These are phyloP conservation scores for Physaria fendleri DNA, from an alignment of 345 rosid species.

Conservation along the genomic window DNA sequence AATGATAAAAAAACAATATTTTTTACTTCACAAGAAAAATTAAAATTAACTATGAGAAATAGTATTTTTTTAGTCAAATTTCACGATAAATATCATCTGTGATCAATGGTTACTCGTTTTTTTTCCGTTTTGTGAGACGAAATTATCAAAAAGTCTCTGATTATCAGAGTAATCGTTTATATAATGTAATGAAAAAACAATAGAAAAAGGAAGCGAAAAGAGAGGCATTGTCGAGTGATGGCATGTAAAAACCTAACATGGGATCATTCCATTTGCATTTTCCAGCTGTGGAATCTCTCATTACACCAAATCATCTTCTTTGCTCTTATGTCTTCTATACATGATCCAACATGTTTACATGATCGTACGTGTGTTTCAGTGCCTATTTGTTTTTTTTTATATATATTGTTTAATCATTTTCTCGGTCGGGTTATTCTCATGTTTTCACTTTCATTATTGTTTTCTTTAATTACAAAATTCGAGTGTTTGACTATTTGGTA, in stretches of 20 bases:
- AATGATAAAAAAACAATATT: too few relatives aligned
- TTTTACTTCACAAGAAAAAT: too few relatives aligned
- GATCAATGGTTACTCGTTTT: too few relatives aligned
- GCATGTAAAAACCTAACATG: conserved; percentile 31
- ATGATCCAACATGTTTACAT: neutral
- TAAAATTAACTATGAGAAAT: too few relatives aligned
- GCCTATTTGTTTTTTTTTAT: neutral
- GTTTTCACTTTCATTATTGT: neutral
- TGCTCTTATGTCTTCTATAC: conserved; percentile 14
- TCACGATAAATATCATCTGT: too few relatives aligned
- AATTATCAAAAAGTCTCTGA: too few relatives aligned
- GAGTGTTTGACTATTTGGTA: neutral
- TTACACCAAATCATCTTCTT: conserved; percentile 29
- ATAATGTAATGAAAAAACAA: neutral
- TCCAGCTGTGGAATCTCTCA: conserved; percentile 10
- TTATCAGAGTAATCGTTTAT: too few relatives aligned
- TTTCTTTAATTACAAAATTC: too few relatives aligned
- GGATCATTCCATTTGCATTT: conserved; percentile 30
- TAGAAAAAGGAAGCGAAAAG: conserved; percentile 10
- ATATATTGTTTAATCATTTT: neutral
- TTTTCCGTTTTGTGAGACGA: too few relatives aligned
- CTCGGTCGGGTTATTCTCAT: neutral
- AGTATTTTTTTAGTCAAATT: too few relatives aligned
- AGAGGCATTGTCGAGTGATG: conserved; percentile 33
- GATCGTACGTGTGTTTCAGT: neutral